These are phyloP conservation scores for Sphaerobolus stellatus DNA, from an alignment of 1,284 basidiomycete genomes.

Conservation along the genomic window DNA sequence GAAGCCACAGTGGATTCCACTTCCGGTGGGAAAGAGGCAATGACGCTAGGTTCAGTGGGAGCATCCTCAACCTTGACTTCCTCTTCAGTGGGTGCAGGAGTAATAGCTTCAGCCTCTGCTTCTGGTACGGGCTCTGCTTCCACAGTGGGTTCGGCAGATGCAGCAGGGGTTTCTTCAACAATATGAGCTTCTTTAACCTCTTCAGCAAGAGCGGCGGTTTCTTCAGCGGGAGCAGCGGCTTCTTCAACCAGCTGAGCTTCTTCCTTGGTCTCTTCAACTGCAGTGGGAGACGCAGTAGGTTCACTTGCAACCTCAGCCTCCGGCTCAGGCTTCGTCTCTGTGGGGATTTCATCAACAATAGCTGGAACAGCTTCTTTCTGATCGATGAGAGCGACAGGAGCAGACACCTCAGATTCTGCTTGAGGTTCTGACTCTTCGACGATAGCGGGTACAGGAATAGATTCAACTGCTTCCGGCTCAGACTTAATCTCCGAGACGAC, in stretches of 20 bases:
- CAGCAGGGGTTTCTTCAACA: too few species aligned
- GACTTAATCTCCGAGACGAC: conserved; percentile 13
- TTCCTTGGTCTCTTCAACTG: background rate
- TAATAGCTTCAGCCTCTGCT: too few species aligned
- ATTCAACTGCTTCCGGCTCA: conserved; percentile 3
- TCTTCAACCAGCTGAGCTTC: background rate
- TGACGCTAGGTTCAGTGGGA: background rate
- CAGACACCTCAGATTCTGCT: background rate
- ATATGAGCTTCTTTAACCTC: too few species aligned
- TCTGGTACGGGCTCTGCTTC: background rate
- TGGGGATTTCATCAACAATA: background rate
- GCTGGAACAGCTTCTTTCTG: background rate
- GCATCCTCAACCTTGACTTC: background rate
- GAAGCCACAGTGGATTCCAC: background rate
- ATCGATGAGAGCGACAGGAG: background rate
- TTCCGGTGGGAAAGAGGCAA: background rate
- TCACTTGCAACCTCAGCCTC: background rate
- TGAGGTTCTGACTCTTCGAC: conserved; percentile 1
- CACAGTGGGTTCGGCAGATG: background rate
- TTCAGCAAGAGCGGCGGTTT: background rate
- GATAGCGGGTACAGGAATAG: conserved; percentile 4
- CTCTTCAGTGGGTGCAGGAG: background rate
- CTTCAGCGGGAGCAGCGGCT: background rate
- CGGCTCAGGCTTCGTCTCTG: background rate
- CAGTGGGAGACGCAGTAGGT: background rate